phyloP scores from a whole-genome alignment of 257 asterid genomes.

The Haberlea rhodopensis region DNA sequence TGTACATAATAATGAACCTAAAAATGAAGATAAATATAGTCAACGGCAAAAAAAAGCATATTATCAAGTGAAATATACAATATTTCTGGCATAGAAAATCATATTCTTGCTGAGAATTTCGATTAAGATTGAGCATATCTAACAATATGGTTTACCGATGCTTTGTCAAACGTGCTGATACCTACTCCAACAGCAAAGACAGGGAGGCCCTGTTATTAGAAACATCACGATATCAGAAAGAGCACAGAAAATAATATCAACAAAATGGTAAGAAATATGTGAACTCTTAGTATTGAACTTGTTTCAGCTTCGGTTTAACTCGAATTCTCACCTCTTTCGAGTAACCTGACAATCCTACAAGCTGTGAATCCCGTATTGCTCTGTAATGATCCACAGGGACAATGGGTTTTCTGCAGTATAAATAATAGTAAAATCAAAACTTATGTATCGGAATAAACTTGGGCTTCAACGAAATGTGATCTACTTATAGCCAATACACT shows the following conservation, averaged over 20 bases:
- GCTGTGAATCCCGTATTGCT: constrained; percentile 67
- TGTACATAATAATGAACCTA: constrained; percentile 78
- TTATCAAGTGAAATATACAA: background rate
- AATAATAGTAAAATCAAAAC: constrained; percentile 12
- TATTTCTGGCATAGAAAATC: background rate
- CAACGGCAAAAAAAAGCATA: constrained; percentile 1
- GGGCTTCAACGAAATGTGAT: too few relatives aligned
- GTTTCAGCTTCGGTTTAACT: constrained; percentile 10
- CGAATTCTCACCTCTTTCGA: constrained; percentile 49
- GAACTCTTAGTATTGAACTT: constrained; percentile 6
- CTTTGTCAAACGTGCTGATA: constrained; percentile 58
- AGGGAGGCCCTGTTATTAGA: constrained; percentile 53
- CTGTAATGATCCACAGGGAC: constrained; percentile 57
- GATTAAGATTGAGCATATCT: background rate
- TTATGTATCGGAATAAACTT: constrained; percentile 13
- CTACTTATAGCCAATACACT: too few relatives aligned
- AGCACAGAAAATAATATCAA: constrained; percentile 8
- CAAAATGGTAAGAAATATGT: background rate
- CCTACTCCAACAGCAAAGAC: constrained; percentile 66
- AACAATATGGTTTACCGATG: constrained; percentile 47
- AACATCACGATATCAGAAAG: constrained; percentile 15
- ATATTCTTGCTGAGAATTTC: background rate
- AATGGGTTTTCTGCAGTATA: constrained; percentile 57
- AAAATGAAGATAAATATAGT: constrained; percentile 17
- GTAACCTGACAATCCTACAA: constrained; percentile 68